phyloP scores from a whole-genome alignment of 768 basidiomycete species.

The Suillus bovinus region DNA sequence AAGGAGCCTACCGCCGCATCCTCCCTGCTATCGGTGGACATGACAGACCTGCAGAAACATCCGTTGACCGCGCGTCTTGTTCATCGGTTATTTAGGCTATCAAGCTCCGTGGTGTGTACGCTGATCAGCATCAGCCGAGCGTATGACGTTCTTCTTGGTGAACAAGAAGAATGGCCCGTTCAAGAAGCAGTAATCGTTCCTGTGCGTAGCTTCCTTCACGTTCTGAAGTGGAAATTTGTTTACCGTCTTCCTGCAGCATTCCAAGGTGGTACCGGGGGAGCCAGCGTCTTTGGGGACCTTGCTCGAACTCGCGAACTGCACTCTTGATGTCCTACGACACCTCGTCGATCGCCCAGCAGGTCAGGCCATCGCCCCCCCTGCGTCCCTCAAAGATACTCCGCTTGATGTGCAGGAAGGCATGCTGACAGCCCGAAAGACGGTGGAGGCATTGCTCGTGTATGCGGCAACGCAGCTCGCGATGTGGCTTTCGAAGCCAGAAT shows the following conservation, averaged over 20 bases:
- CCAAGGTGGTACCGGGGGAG: constrained; percentile 81
- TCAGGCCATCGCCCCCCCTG: constrained; percentile 46
- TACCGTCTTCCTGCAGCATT: constrained; percentile 52
- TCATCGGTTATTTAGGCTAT: constrained; percentile 69
- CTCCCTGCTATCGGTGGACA: constrained; percentile 41
- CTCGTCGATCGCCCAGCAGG: constrained; percentile 62
- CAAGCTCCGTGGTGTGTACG: constrained; percentile 67
- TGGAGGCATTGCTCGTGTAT: constrained; percentile 71
- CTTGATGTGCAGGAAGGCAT: constrained; percentile 59
- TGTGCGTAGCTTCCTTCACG: constrained; percentile 35
- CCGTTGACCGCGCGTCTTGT: constrained; percentile 74
- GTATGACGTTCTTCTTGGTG: constrained; percentile 62
- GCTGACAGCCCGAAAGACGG: constrained; percentile 54
- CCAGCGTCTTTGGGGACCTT: constrained; percentile 85
- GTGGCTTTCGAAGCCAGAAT: constrained; percentile 76
- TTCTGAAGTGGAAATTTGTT: neutral
- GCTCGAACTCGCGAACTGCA: constrained; percentile 79
- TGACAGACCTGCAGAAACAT: constrained; percentile 63
- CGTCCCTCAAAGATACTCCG: constrained; percentile 32
- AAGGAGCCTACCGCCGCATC: constrained; percentile 45
- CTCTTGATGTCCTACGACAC: constrained; percentile 70
- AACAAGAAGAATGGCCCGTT: constrained; percentile 71
- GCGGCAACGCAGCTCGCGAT: constrained; percentile 75
- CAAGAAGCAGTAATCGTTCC: constrained; percentile 71
- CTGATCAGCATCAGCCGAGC: constrained; percentile 70